These are phyloP conservation scores for Starmera stellimalicola DNA, from an alignment of 1,139 yeast genomes.

Conservation along the genomic window DNA sequence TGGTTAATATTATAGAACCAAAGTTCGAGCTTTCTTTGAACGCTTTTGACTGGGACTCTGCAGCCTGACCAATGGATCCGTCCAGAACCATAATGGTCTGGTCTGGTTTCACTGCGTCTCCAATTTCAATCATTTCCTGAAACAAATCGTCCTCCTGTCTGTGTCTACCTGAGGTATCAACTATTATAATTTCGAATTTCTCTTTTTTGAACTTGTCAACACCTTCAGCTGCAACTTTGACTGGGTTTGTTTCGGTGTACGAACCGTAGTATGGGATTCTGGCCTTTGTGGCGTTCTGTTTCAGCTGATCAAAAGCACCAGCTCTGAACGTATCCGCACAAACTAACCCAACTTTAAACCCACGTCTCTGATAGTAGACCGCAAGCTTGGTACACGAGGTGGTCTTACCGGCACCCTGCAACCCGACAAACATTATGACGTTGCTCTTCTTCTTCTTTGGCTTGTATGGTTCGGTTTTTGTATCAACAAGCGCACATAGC, in stretches of 20 bases:
- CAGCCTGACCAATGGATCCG: slow-evolving; percentile 97
- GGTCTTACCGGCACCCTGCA: slow-evolving; percentile 98
- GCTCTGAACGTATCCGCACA: slow-evolving; percentile 99
- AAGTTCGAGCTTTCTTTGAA: slow-evolving; percentile 89
- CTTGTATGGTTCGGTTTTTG: slow-evolving; percentile 54
- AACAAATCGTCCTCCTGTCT: slow-evolving; percentile 89
- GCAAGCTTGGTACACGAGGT: slow-evolving; percentile 96
- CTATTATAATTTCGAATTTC: slow-evolving; percentile 86
- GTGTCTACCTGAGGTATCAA: slow-evolving; percentile 97
- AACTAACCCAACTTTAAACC: slow-evolving; percentile 89
- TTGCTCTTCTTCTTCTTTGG: slow-evolving; percentile 72
- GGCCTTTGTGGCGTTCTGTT: slow-evolving; percentile 94
- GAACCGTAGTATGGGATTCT: slow-evolving; percentile 92
- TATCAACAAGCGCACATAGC: slow-evolving; percentile 75
- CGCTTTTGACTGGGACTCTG: slow-evolving; percentile 89
- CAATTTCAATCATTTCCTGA: slow-evolving; percentile 90
- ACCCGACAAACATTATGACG: slow-evolving; percentile 94
- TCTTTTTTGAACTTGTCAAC: slow-evolving; percentile 87
- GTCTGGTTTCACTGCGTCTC: slow-evolving; percentile 76
- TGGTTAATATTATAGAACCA: slow-evolving; percentile 91
- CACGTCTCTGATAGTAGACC: slow-evolving; percentile 86
- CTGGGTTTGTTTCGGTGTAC: slow-evolving; percentile 93
- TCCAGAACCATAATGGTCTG: slow-evolving; percentile 97
- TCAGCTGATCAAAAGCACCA: slow-evolving; percentile 97
- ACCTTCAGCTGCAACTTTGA: slow-evolving; percentile 84